Evolutionary conservation across 2,329 filamentous ascomycete species (phyloP).

Genomic region (Purpureocillium lavendulum): DNA sequence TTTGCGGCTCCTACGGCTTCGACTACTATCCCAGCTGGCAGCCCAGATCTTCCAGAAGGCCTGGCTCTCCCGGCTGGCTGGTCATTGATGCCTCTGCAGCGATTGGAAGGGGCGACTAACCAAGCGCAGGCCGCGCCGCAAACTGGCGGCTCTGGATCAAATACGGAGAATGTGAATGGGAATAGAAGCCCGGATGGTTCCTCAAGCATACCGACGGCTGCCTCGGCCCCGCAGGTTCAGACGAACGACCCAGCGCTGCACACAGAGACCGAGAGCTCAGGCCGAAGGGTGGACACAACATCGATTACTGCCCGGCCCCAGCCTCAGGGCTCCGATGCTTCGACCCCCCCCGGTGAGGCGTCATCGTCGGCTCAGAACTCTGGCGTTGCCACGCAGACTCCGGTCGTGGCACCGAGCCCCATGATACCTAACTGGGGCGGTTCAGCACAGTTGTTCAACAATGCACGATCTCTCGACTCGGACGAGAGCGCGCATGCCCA

Average conservation of each 20-base stretch:
- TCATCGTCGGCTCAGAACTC: not conserved
- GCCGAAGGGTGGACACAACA: too few species aligned
- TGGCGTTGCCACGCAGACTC: conserved; percentile 11
- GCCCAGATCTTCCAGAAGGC: conserved; percentile 53
- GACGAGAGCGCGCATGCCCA: conserved; percentile 10
- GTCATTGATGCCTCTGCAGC: conserved; percentile 54
- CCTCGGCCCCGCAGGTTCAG: too few species aligned
- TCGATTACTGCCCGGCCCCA: not conserved
- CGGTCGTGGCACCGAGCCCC: conserved; percentile 39
- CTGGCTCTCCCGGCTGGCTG: conserved; percentile 57
- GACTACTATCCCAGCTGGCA: conserved; percentile 49
- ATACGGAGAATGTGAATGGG: conserved; percentile 8
- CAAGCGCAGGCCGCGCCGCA: conserved; percentile 13
- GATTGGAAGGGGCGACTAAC: conserved; percentile 32
- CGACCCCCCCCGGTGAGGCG: not conserved
- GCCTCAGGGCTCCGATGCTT: not conserved
- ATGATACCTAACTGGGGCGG: conserved; percentile 43
- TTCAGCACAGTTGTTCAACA: conserved; percentile 37
- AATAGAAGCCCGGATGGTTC: conserved; percentile 5
- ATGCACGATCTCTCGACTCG: conserved; percentile 16
- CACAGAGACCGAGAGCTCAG: not conserved
- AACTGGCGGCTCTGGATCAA: conserved; percentile 10
- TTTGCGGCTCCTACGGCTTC: conserved; percentile 37
- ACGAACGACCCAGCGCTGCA: conserved; percentile 2
- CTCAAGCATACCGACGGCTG: too few species aligned